Percentiles rank a stretch among this genome's conserved stretches.
phyloP scores from a whole-genome alignment of 2,329 filamentous ascomycete species.

The Colletotrichum sp. region DNA sequence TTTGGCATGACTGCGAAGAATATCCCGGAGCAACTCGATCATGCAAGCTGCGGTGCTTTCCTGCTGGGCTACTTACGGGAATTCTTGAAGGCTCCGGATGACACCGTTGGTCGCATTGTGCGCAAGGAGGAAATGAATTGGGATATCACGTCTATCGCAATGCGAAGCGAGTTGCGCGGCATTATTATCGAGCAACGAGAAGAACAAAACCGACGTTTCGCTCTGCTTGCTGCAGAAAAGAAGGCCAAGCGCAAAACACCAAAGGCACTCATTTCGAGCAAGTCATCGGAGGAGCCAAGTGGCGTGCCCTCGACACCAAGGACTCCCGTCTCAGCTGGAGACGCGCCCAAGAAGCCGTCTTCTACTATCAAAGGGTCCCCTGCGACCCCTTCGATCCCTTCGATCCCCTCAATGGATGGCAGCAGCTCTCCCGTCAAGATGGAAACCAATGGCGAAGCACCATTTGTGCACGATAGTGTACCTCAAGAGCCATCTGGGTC shows the following conservation, averaged over 20 bases:
- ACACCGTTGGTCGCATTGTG: conserved; percentile 72
- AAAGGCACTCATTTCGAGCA: conserved; percentile 22
- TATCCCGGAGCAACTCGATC: conserved; percentile 83
- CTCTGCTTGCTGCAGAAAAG: conserved; percentile 41
- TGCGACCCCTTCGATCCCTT: not conserved
- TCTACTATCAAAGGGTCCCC: conserved; percentile 14
- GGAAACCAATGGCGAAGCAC: not conserved
- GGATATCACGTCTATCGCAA: conserved; percentile 60
- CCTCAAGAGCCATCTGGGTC: not conserved
- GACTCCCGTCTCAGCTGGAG: conserved; percentile 4
- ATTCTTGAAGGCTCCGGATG: conserved; percentile 77
- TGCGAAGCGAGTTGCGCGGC: conserved; percentile 70
- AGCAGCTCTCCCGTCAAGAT: not conserved
- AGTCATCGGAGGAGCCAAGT: not conserved
- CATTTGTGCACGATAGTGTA: too few relatives aligned
- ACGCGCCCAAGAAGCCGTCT: conserved; percentile 20
- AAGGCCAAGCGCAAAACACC: conserved; percentile 37
- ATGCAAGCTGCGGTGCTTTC: conserved; percentile 88
- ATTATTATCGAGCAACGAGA: conserved; percentile 68
- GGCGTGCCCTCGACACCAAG: not conserved
- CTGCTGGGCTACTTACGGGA: conserved; percentile 83
- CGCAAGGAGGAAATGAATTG: conserved; percentile 57
- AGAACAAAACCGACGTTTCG: conserved; percentile 63
- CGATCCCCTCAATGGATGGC: not conserved
- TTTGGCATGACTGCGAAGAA: conserved; percentile 71